phyloP scores from a whole-genome alignment of 2,329 filamentous ascomycete species.

The Periglandula ipomoeae region DNA sequence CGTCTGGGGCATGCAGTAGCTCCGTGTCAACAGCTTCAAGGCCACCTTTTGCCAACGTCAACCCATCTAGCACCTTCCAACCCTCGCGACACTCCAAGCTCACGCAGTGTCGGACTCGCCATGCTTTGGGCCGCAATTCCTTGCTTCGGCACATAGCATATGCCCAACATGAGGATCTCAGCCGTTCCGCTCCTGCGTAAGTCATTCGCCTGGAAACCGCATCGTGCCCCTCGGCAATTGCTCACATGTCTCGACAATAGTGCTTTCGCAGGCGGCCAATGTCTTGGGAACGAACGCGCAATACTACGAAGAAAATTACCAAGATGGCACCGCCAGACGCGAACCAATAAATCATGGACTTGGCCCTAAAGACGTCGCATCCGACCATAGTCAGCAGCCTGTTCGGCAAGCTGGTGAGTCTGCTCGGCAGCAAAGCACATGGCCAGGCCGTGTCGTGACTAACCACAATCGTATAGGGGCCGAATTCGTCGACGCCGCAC shows the following conservation, averaged over 20 bases:
- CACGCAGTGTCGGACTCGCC: conserved; percentile 12
- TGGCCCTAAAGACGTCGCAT: conserved; percentile 21
- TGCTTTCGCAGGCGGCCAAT: conserved; percentile 36
- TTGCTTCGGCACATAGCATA: conserved; percentile 22
- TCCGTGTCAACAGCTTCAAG: conserved; percentile 4
- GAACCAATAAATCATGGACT: conserved; percentile 23
- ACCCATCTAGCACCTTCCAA: not conserved
- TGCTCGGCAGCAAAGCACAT: not conserved
- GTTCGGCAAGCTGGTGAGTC: conserved; percentile 29
- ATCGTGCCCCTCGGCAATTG: conserved; percentile 8
- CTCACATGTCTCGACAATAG: conserved; percentile 22
- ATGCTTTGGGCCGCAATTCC: conserved; percentile 19
- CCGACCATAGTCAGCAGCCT: conserved; percentile 17
- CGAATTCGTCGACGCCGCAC: conserved; percentile 43
- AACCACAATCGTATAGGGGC: conserved; percentile 27
- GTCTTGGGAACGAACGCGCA: conserved; percentile 30
- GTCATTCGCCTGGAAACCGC: conserved; percentile 13
- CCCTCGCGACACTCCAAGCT: not conserved
- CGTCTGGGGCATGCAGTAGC: not conserved
- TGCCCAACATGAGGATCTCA: conserved; percentile 31
- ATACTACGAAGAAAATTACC: conserved; percentile 23
- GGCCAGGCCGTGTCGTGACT: not conserved
- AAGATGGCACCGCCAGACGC: conserved; percentile 19
- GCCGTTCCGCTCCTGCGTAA: conserved; percentile 34
- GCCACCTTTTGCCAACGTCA: conserved; percentile 4